These are phyloP conservation scores for Lentinula sp. DNA, from an alignment of 768 basidiomycete genomes.

Conservation along the genomic window DNA sequence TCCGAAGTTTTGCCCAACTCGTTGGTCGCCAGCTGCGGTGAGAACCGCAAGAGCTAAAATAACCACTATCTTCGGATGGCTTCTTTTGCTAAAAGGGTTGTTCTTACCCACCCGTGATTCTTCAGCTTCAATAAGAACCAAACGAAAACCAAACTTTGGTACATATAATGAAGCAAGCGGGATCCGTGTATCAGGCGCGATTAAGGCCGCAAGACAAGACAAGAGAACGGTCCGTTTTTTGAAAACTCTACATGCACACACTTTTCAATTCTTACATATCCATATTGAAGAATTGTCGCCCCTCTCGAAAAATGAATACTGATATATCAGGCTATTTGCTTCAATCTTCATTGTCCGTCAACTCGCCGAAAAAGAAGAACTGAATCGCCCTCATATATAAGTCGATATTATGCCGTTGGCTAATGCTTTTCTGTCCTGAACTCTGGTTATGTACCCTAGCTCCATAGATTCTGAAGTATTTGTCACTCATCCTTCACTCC, in stretches of 20 bases:
- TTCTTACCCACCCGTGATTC: not conserved
- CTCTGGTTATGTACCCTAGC: not conserved
- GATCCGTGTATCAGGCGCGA: not conserved
- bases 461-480: not conserved
- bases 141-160: not conserved
- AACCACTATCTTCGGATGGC: not conserved
- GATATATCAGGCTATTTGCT: constrained; percentile 6
- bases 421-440: not conserved
- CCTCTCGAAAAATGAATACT: constrained; percentile 1
- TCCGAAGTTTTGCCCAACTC: constrained; percentile 1
- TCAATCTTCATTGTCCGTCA: constrained; percentile 2
- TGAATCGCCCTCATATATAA: not conserved
- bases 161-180: not conserved
- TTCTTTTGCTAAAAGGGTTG: constrained; percentile 15
- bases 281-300: not conserved
- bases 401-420: not conserved
- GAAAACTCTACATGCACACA: not conserved
- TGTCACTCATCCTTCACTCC: constrained; percentile 45
- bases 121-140: not conserved
- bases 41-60: not conserved
- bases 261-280: not conserved
- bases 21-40: not conserved
- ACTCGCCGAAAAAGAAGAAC: not conserved
- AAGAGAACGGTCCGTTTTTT: not conserved
- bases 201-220: not conserved